A percentile compares a stretch with the other conserved stretches of the same genome.
These are phyloP conservation scores for Hypoxylon intermedium DNA, from an alignment of 495 filamentous ascomycete species.

Conservation along the genomic window DNA sequence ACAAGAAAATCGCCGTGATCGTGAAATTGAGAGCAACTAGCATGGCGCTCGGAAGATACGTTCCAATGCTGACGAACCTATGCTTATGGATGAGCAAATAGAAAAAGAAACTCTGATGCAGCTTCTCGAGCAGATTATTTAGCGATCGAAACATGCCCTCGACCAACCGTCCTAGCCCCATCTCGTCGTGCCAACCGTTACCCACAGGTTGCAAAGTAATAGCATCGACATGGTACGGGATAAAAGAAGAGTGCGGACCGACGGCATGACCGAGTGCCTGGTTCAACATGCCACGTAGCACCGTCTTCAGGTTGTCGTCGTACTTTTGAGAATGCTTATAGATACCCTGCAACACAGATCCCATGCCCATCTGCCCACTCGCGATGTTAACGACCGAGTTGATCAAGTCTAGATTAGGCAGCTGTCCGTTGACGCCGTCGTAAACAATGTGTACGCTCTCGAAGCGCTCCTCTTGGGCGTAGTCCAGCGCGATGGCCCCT, in stretches of 20 bases:
- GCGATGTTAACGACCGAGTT: constrained; percentile 92
- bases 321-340: constrained; percentile 84
- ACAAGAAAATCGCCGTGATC: constrained; percentile 90
- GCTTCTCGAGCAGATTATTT: constrained; percentile 95
- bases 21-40: constrained; percentile 91
- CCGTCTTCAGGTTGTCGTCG: constrained; percentile 80
- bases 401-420: constrained; percentile 94
- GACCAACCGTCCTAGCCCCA: constrained; percentile 86
- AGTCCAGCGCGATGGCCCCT: constrained; percentile 92
- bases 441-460: constrained; percentile 89
- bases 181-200: constrained; percentile 95
- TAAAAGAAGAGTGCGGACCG: constrained; percentile 92
- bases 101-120: constrained; percentile 99
- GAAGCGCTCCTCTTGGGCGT: constrained; percentile 82
- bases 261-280: constrained; percentile 90
- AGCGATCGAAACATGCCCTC: constrained; percentile 89
- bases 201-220: constrained; percentile 90
- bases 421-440: constrained; percentile 94
- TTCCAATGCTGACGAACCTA: constrained; percentile 96
- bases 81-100: constrained; percentile 90
- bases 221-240: constrained; percentile 97
- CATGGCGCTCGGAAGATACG: constrained; percentile 97
- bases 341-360: constrained; percentile 82
- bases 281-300: constrained; percentile 91
- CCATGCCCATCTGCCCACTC: constrained; percentile 90